phyloP scores from a whole-genome alignment of 768 basidiomycete genomes.

The Punctularia strigosozonata region DNA sequence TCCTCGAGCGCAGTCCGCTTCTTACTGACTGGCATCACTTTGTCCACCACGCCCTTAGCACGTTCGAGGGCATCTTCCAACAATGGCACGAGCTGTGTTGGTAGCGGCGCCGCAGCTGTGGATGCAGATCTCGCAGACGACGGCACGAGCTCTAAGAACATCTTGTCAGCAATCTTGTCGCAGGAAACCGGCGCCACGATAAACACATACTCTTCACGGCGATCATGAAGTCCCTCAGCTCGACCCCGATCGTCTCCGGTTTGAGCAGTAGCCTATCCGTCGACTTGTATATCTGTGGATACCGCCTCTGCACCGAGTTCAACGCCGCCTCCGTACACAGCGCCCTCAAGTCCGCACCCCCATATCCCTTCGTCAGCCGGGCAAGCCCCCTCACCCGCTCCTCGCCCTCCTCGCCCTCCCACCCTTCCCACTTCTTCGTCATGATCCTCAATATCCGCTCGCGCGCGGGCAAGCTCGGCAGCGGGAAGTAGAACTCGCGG shows the following conservation, averaged over 20 bases:
- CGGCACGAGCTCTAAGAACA: constrained; percentile 69
- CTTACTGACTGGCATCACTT: constrained; percentile 72
- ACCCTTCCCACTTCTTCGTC: constrained; percentile 83
- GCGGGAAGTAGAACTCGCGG: constrained; percentile 93
- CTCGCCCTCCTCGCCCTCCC: constrained; percentile 42
- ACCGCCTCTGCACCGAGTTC: constrained; percentile 91
- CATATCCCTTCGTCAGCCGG: constrained; percentile 91
- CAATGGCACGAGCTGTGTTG: constrained; percentile 72
- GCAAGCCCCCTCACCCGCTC: constrained; percentile 57
- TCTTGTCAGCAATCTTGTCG: constrained; percentile 2
- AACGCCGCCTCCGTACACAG: constrained; percentile 94
- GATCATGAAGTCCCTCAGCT: constrained; percentile 92
- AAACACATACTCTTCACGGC: constrained; percentile 79
- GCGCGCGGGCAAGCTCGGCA: constrained; percentile 76
- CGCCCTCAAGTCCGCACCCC: constrained; percentile 91
- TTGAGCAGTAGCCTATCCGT: constrained; percentile 74
- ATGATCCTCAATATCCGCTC: constrained; percentile 86
- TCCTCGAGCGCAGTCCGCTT: constrained; percentile 82
- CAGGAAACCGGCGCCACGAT: background rate
- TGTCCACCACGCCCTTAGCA: constrained; percentile 60
- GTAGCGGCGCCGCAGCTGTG: constrained; percentile 76
- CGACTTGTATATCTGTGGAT: constrained; percentile 95
- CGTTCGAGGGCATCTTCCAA: constrained; percentile 56
- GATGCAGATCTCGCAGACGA: constrained; percentile 89
- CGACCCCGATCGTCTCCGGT: constrained; percentile 75